Conservation (phyloP, 352 stramenopile genomes). For the Globisporangium barbulae region DNA sequence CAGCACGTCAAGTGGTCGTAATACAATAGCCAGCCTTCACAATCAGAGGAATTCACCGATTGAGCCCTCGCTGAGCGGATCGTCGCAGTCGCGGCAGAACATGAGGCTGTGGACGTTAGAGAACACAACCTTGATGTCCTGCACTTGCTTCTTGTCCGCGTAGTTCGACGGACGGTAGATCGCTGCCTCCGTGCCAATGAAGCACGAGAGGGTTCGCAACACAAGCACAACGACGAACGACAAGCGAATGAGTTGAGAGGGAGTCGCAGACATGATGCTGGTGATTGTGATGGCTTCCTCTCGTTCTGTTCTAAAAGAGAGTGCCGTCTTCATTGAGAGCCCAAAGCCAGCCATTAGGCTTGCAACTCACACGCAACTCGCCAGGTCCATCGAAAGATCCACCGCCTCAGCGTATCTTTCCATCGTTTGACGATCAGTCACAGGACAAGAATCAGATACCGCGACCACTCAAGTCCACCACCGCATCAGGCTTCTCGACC, state of each 20-base stretch:
- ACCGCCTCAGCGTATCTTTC: neutral
- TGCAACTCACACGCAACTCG: no score
- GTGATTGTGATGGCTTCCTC: neutral
- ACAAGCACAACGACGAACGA: neutral
- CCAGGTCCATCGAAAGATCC: no score
- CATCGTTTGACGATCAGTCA: neutral
- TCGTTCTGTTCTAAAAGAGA: neutral
- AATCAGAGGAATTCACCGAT: constrained; percentile 11
- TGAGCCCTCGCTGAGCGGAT: constrained; percentile 21
- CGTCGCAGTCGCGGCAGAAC: constrained; percentile 23
- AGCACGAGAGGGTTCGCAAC: neutral
- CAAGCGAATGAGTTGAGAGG: neutral
- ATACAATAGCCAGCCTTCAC: neutral
- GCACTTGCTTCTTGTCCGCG: neutral
- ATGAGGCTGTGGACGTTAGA: constrained; percentile 23
- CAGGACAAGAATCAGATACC: neutral
- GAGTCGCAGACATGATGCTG: neutral
- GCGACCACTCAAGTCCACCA: neutral
- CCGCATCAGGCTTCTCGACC: neutral
- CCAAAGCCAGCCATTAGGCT: no score
- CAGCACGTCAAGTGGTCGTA: neutral
- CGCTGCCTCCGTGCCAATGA: neutral
- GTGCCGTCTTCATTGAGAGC: neutral
- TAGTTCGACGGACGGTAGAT: neutral
- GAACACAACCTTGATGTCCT: constrained; percentile 14